Evolutionary conservation across 1,139 yeast genomes (phyloP), one percentile per base, ranked within the genome.

Genomic region (Suhomyces yuchorum): DNA sequence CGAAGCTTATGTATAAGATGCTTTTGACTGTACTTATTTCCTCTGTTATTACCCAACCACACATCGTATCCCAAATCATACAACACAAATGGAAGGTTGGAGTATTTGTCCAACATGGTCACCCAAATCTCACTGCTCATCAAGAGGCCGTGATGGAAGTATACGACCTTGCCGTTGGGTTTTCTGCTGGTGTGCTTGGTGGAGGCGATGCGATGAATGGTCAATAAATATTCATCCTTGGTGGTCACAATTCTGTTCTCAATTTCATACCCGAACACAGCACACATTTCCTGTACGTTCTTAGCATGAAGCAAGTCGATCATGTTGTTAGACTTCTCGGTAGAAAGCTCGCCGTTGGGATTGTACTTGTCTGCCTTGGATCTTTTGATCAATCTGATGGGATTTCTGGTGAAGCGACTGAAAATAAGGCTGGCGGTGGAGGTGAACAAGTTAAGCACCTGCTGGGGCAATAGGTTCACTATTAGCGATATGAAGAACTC

Each of bases 71-170:
- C 96, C 51, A 83, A 64, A 53, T 88, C 92, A 48, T 85, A 88
- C 40, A 92, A 73, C 2, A 81, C 71, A 60, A 87, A 85, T 0
- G 98, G 97, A 46, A 92, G 66, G 58, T 88, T 87, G 44, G 77
- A 74, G 36, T 80, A 62, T 39, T 82, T 79, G 14, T 84, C 80
- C 32, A 83, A 63, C 79, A 82, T 84, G 26, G 93, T 81, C 40
- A 87, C 82, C 97, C 96, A 89, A 8, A 92, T 80, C 59, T 92
- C 98, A 44, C 95, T 84, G 61, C 85, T 84, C 97, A 92, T 92
- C 55, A 92, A 75, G 48, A 92, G 72, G 0, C 98, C 98, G 63
- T 92, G 98, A 60, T 92, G 98, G 46, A 92, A 73, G 60, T 89
- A 92, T 0, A 87, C 86, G 2, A 85, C 84, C 47, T 74, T 79